These are phyloP conservation scores for Agrocybe pediades DNA, from an alignment of 768 basidiomycete genomes.

Conservation along the genomic window DNA sequence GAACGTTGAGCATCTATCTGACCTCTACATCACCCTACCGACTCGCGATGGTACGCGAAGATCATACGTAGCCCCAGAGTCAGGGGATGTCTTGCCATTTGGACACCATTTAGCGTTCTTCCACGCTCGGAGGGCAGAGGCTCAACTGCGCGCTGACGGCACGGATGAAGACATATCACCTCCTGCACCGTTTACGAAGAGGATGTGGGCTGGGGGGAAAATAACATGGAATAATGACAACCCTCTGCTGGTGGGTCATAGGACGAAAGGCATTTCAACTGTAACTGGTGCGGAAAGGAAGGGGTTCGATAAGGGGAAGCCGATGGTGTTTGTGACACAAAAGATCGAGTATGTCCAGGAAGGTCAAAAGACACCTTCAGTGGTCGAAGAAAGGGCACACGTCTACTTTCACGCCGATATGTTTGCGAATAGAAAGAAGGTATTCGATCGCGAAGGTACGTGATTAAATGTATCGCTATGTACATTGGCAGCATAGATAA, in stretches of 20 bases:
- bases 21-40: constrained; percentile 71
- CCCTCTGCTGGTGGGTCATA: constrained; percentile 56
- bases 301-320: constrained; percentile 59
- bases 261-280: constrained; percentile 47
- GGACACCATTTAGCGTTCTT: constrained; percentile 80
- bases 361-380: constrained; percentile 44
- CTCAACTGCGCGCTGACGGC: constrained; percentile 60
- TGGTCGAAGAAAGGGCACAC: constrained; percentile 68
- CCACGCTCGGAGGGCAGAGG: constrained; percentile 63
- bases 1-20: constrained; percentile 56
- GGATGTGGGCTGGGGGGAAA: constrained; percentile 84
- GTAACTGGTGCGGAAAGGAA: constrained; percentile 61
- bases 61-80: constrained; percentile 42
- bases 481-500: not conserved
- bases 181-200: constrained; percentile 68
- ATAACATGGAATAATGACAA: constrained; percentile 58
- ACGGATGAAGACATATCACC: constrained; percentile 75
- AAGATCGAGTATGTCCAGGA: constrained; percentile 50
- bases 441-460: constrained; percentile 46
- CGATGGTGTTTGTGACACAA: constrained; percentile 79
- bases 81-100: constrained; percentile 46
- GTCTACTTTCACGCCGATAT: constrained; percentile 49
- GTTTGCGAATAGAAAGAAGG: constrained; percentile 26
- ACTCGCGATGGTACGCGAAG: constrained; percentile 62
- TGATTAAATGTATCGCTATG: not conserved